Conservation (phyloP, 1,284 basidiomycete genomes). For the Tetrapyrgos nigripes region DNA sequence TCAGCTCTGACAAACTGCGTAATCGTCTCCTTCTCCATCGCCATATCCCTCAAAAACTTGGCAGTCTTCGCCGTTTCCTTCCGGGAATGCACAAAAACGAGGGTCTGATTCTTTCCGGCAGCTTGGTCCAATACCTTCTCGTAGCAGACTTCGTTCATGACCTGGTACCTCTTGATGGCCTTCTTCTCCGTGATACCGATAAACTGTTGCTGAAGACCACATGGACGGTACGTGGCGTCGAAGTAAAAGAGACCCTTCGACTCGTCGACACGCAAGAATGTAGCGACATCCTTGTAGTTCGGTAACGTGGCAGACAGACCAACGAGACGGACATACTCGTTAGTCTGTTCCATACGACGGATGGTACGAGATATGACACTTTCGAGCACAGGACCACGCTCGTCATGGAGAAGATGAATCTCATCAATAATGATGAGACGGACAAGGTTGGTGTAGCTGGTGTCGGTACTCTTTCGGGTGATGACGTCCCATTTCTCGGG, state of each 20-base stretch:
- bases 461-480: slow-evolving; percentile 97
- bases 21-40: slow-evolving; percentile 96
- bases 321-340: slow-evolving; percentile 91
- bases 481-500: slow-evolving; percentile 99
- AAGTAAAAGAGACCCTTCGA: slow-evolving; percentile 97
- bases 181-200: slow-evolving; percentile 99
- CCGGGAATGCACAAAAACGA: slow-evolving; percentile 98
- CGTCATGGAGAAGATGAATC: slow-evolving; percentile 97
- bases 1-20: slow-evolving; percentile 95
- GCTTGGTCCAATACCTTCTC: slow-evolving; percentile 97
- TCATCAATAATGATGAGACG: slow-evolving; percentile 98
- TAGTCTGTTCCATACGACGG: slow-evolving; percentile 93
- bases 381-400: slow-evolving; percentile 97
- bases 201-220: slow-evolving; percentile 96
- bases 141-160: slow-evolving; percentile 99
- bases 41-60: slow-evolving; percentile 92
- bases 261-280: slow-evolving; percentile 95
- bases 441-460: slow-evolving; percentile 96
- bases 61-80: slow-evolving; percentile 99
- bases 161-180: slow-evolving; percentile 97
- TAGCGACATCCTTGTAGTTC: slow-evolving; percentile 98
- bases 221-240: slow-evolving; percentile 93
- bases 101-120: slow-evolving; percentile 82
- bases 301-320: slow-evolving; percentile 97
- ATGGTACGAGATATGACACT: slow-evolving; percentile 93